These are phyloP conservation scores for Suhomyces vadensis DNA, from an alignment of 805 yeast species.

Conservation along the genomic window DNA sequence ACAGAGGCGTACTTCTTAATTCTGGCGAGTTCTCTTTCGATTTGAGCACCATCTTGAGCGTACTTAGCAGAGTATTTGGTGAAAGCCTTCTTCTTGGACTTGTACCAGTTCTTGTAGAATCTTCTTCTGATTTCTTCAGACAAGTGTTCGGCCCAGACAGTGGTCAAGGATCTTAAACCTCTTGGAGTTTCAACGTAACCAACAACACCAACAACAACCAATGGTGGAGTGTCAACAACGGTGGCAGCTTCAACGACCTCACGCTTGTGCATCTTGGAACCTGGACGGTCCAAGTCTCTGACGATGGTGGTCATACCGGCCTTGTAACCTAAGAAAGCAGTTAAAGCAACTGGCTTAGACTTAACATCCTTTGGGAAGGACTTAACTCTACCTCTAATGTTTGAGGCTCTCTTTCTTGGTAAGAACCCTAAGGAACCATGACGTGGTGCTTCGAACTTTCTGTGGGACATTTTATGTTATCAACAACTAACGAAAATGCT, in stretches of 20 bases:
- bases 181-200: constrained; percentile 99
- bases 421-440: constrained; percentile 99
- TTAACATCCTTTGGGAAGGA: constrained; percentile 99
- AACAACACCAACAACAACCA: constrained; percentile 99
- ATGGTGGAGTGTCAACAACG: constrained; percentile 98
- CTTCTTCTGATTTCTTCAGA: constrained; percentile 99
- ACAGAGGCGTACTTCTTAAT: constrained; percentile 97
- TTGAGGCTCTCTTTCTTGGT: constrained; percentile 99
- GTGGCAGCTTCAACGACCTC: constrained; percentile 99
- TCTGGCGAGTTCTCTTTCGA: constrained; percentile 97
- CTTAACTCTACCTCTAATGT: constrained; percentile 98
- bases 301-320: constrained; percentile 99
- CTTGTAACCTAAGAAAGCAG: constrained; percentile 99
- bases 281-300: constrained; percentile 99
- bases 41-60: constrained; percentile 84
- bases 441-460: constrained; percentile 99
- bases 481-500: constrained; percentile 28
- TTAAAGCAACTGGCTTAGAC: constrained; percentile 96
- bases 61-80: constrained; percentile 99
- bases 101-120: constrained; percentile 99
- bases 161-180: constrained; percentile 98
- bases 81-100: constrained; percentile 99
- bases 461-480: constrained; percentile 83
- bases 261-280: constrained; percentile 99
- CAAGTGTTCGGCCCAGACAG: constrained; percentile 99